Base-by-base conservation (phyloP, 352 stramenopile species). In the Phytophthora melonis region DNA sequence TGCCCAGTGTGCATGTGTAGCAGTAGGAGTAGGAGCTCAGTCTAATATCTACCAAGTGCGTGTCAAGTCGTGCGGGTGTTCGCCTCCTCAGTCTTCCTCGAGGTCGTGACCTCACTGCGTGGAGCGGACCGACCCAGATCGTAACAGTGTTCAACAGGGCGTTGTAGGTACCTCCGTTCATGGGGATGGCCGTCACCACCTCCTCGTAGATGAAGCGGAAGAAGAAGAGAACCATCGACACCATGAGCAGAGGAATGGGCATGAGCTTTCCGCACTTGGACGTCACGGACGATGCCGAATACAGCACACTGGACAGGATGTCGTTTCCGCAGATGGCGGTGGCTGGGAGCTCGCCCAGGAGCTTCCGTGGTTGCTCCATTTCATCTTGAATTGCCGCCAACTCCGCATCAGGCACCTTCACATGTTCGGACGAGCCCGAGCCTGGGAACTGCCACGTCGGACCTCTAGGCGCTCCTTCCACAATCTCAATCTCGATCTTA, bases 271-370 rank as follows among this genome's bases (percentile, higher is more conserved):
- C 89, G 0, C 86, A 78, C 27, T 79, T 83, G 34, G 79, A 47
- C 3, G 65, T 64, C 7, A 80, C 74, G 3, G 68, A 65, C 2
- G 63, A 75, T 0, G 81, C 54, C 18, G 80, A 75, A 57, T 93
- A 94, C 18, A 95, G 81, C 50, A 84, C 90, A 53, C 84, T 95
- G 21, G 77, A 86, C 9, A 95, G 70, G 76, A 97, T 95, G 21
- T 97, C 90, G 75, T 97, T 97, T 16, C 91, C 90, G 55, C 80
- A 93, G 75, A 97, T 97, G 6, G 88, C 81, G 2, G 91, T 97
- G 4, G 90, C 83, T 16, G 81, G 70, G 72, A 86, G 91, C 77
- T 96, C 76, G 16, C 74, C 59, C 30, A 95, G 71, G 57, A 69
- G 47, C 10, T 78, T 58, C 14, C 59, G 49, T 1, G 55, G 68